Percentiles rank a stretch among this genome's conserved stretches.
These are phyloP conservation scores for Colletotrichum sp. DNA, from an alignment of 2,329 filamentous ascomycete species.

Conservation along the genomic window DNA sequence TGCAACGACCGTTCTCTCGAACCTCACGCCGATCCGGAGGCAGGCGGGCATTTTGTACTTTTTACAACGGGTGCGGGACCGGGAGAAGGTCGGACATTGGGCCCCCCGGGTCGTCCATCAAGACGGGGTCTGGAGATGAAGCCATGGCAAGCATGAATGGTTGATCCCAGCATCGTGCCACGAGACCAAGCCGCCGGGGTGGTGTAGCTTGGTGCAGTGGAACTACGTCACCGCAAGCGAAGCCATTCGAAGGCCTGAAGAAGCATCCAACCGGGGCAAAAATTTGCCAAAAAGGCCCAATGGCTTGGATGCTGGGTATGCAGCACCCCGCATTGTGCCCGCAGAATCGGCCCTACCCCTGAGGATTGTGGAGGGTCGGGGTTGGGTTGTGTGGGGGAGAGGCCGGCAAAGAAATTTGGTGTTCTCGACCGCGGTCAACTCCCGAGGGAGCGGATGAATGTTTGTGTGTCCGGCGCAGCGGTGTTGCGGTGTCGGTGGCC, in stretches of 20 bases:
- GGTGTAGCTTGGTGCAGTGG: not conserved
- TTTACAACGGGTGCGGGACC: not conserved
- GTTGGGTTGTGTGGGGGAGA: conserved; percentile 11
- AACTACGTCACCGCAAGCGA: conserved; percentile 6
- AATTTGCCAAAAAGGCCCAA: not conserved
- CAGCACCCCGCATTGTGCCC: conserved; percentile 6
- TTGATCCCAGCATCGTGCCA: not conserved
- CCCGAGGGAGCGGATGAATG: conserved; percentile 3
- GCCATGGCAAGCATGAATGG: not conserved
- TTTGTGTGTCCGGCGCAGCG: not conserved
- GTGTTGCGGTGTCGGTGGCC: not conserved
- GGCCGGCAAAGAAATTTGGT: not conserved
- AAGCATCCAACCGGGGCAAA: not conserved
- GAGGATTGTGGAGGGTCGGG: conserved; percentile 11
- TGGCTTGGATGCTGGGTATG: not conserved
- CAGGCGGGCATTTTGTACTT: conserved; percentile 4
- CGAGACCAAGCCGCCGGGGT: conserved; percentile 9
- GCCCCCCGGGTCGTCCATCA: not conserved
- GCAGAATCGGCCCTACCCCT: conserved; percentile 15
- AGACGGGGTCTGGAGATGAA: conserved; percentile 7
- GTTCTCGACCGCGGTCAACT: conserved; percentile 6
- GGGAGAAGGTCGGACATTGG: conserved; percentile 7
- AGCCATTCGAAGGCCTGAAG: not conserved
- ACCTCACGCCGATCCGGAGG: not conserved
- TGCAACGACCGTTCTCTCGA: not conserved